Conservation (phyloP, 768 basidiomycete species). For the Russula ochroleuca region DNA sequence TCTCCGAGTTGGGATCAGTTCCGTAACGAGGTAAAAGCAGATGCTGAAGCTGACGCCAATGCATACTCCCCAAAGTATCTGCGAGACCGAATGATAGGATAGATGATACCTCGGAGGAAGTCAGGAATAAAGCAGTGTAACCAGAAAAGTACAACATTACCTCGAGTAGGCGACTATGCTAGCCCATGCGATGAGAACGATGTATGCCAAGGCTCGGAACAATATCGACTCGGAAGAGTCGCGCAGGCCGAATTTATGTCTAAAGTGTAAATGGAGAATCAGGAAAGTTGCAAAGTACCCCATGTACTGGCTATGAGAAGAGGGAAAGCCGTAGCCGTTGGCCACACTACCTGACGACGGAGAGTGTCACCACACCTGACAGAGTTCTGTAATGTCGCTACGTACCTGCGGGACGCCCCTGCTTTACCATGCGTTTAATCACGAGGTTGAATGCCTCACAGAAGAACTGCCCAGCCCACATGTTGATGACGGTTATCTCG, state of each 20-base stretch:
- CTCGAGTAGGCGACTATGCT: constrained; percentile 72
- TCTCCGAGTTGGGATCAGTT: constrained; percentile 51
- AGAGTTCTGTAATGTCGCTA: background rate
- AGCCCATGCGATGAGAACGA: constrained; percentile 52
- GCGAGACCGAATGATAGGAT: constrained; percentile 66
- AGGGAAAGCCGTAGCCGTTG: constrained; percentile 81
- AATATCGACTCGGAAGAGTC: constrained; percentile 50
- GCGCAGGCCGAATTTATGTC: constrained; percentile 58
- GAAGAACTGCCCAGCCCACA: constrained; percentile 77
- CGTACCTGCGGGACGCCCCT: constrained; percentile 65
- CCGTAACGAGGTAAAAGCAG: constrained; percentile 50
- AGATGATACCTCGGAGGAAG: constrained; percentile 51
- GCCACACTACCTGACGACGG: constrained; percentile 47
- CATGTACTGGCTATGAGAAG: constrained; percentile 89
- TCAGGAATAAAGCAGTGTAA: background rate
- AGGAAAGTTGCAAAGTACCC: constrained; percentile 80
- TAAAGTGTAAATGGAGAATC: constrained; percentile 64
- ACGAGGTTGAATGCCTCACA: constrained; percentile 68
- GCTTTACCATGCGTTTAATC: constrained; percentile 61
- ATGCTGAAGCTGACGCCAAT: constrained; percentile 58
- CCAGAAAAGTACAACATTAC: constrained; percentile 37
- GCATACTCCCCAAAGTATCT: constrained; percentile 69
- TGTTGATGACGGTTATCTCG: constrained; percentile 72
- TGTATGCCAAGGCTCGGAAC: constrained; percentile 48
- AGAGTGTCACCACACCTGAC: background rate